Conservation (phyloP, 2,329 filamentous ascomycete genomes). For the Fusarium siculi region DNA sequence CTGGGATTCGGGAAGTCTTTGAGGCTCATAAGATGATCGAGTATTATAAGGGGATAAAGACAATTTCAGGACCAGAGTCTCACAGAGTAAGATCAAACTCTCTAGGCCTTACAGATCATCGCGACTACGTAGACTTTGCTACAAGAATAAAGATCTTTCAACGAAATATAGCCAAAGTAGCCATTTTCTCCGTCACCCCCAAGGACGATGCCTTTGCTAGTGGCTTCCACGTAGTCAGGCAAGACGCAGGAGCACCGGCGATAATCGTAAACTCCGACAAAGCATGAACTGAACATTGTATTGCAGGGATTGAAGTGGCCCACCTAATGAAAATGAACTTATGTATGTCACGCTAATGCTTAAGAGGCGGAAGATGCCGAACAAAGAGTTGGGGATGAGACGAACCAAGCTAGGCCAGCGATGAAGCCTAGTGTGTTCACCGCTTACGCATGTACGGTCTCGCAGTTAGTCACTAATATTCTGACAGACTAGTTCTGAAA, state of each 20-base stretch:
- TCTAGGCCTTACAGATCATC: background rate
- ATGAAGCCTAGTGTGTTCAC: background rate
- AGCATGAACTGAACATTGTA: background rate
- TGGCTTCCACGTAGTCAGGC: background rate
- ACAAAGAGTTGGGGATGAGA: background rate
- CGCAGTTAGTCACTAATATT: background rate
- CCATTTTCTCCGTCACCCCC: too few species aligned
- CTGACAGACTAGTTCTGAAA: background rate
- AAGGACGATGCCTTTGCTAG: background rate
- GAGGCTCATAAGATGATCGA: accelerated
- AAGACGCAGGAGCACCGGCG: background rate
- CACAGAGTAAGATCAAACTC: background rate
- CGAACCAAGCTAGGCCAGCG: background rate
- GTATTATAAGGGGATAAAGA: background rate
- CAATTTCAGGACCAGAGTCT: background rate
- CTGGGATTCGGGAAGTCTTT: background rate
- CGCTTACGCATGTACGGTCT: background rate
- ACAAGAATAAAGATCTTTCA: background rate
- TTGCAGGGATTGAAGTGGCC: too few species aligned
- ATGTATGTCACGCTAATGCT: too few species aligned
- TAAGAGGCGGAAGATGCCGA: background rate
- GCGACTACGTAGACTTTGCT: background rate
- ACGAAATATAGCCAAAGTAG: background rate
- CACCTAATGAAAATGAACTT: background rate
- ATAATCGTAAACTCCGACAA: background rate